Base-by-base conservation (phyloP, 306 rosid species). In the Coriaria nepalensis region DNA sequence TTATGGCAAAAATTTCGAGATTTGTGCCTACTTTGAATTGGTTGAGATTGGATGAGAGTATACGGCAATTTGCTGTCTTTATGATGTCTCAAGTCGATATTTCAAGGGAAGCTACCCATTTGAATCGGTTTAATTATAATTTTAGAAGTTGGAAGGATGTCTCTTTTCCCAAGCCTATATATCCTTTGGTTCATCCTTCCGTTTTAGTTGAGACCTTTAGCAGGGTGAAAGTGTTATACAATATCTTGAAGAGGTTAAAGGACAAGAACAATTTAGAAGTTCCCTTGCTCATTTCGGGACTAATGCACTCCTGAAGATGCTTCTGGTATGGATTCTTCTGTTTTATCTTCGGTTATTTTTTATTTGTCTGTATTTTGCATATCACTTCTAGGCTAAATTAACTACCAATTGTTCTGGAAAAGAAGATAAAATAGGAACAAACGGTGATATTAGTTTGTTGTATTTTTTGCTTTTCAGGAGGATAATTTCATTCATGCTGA, bases 11-110 rank as follows among this genome's bases (percentile, higher is more conserved):
- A 63, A 53, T 80, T 49, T 65, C 78, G 0, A 52, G 33, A 47
- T 53, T 75, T 15, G 43, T 85, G 33, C 93, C 95, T 36, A 57
- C 70, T 60, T 67, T 84, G 63, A 75, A 73, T 49, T 75, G 77
- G 75, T 59, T 78, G 78, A 80, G 79, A 78, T 64, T 84, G 66
- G 83, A 78, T 53, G 92, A 84, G 63, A 84, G 79, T 61, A 36
- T 80, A 61, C 78, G 64, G 35, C 94, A 84, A 29, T 84, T 84
- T 80, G 86, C 84, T 10, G 93, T 80, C 61, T 85, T 78, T 63
- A 85, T 85, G 95, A 73, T 85, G 95, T 85, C 87, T 64, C 95
- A 85, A 81, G 95, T 85, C 78, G 95, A 85, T 65, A 93, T 85
- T 66, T 92, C 95, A 2, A 80, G 93, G 80, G 95, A 85, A 78